Evolutionary conservation across 257 asterid genomes (phyloP).

Genomic region (Solanum ossicruentum): DNA sequence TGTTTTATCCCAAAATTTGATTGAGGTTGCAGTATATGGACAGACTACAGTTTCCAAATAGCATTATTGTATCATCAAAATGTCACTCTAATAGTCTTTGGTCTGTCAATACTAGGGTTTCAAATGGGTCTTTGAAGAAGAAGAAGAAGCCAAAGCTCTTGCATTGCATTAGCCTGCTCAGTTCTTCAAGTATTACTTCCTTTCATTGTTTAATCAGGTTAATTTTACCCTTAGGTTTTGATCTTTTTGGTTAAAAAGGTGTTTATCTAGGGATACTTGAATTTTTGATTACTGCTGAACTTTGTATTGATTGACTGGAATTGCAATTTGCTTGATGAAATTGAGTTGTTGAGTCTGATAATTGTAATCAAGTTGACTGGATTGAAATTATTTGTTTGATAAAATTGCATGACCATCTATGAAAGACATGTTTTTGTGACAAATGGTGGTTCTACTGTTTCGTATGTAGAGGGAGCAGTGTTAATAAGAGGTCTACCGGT

Average conservation of each 20-base stretch:
- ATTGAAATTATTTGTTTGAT: not conserved
- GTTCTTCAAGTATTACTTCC: not conserved
- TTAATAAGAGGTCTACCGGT: slow-evolving; percentile 17
- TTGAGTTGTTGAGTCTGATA: not conserved
- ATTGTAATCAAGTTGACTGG: not conserved
- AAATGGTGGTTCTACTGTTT: slow-evolving; percentile 6
- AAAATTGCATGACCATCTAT: not conserved
- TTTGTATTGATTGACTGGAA: not conserved
- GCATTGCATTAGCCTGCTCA: not conserved
- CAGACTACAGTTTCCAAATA: not conserved
- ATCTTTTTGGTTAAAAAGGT: not conserved
- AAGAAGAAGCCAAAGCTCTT: slow-evolving; percentile 1
- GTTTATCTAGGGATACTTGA: not conserved
- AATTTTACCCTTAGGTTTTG: not conserved
- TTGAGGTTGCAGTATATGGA: not conserved
- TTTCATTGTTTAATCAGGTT: slow-evolving; percentile 38
- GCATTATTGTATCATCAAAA: not conserved
- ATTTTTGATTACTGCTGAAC: not conserved
- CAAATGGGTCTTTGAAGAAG: slow-evolving; percentile 15
- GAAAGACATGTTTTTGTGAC: slow-evolving; percentile 1
- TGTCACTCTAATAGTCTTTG: not conserved
- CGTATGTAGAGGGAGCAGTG: slow-evolving; percentile 19
- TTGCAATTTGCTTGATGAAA: no score
- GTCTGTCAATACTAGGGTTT: slow-evolving; percentile 4
- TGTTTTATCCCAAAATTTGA: not conserved